Evolutionary conservation across 345 rosid species (phyloP), one percentile per base, ranked within the genome.

Genomic region (Angophora floribunda): DNA sequence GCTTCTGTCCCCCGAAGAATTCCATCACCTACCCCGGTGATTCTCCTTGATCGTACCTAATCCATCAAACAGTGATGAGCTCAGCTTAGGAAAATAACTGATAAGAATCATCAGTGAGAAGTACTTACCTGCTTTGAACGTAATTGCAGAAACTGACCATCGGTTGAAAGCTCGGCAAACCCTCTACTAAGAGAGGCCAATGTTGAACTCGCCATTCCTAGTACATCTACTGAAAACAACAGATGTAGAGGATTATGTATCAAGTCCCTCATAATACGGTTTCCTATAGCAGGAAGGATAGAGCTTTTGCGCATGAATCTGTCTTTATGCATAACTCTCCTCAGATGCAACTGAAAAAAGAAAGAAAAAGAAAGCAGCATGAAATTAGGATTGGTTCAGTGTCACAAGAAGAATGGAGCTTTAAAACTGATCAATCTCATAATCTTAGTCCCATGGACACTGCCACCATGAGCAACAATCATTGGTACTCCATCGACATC

Each of bases 161-260:
- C 99, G 86, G 99, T 96, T 84, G 99, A 98, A 90, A 98, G 98
- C 94, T 95, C 97, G 4, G 99, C 99, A 90, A 98, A 97, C 82
- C 99, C 99, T 93, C 94, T 97, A 94, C 99, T 93, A 85, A 98
- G 94, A 90, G 99, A 97, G 87, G 99, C 95, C 95, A 98, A 87
- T 80, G 99, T 97, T 78, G 99, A 98, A 94, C 99, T 97, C 88
- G 99, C 95, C 99, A 98, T 97, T 47, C 99, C 99, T 91, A 98
- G 96, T 67, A 98, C 98, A 93, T 98, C 98, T 36, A 98, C 96
- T 67, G 99, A 98, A 94, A 97, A 97, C 87, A 98, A 88, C 88
- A 98, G 91, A 92, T 97, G 99, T 85, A 98, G 89, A 85, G 99
- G 99, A 92, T 98, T 98, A 95, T 98, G 99, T 89, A 98, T 96